phyloP scores from a whole-genome alignment of 176 grass and related monocot species.

The Pontederia paniculata region DNA sequence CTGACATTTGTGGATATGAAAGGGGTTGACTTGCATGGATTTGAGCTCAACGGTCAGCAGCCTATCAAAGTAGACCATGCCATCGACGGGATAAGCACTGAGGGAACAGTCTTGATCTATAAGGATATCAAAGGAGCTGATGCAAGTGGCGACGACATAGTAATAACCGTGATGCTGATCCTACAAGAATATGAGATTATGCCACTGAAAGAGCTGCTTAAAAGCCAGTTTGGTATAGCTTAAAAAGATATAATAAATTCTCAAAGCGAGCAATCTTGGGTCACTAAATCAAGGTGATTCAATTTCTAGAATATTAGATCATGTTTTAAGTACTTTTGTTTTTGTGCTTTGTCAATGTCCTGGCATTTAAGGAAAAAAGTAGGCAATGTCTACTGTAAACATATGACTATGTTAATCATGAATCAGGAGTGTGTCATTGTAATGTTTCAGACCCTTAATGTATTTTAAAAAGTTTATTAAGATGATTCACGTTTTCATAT shows the following conservation, averaged over 20 bases:
- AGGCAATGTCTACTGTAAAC: too few species aligned
- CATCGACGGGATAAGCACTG: constrained; percentile 59
- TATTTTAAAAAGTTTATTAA: too few species aligned
- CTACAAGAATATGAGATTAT: constrained; percentile 44
- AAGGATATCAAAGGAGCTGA: constrained; percentile 3
- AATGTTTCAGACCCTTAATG: too few species aligned
- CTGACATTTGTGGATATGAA: constrained; percentile 87
- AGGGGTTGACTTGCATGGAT: constrained; percentile 42
- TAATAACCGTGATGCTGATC: constrained; percentile 39
- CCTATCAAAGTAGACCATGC: constrained; percentile 58
- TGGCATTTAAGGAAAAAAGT: too few species aligned
- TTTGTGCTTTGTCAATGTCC: too few species aligned
- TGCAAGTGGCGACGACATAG: constrained; percentile 23
- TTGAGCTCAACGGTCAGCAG: constrained; percentile 52
- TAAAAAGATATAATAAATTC: neutral
- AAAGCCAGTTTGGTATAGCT: constrained; percentile 15
- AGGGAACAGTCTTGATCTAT: constrained; percentile 63
- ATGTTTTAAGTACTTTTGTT: too few species aligned
- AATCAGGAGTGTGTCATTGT: too few species aligned
- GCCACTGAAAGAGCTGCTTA: constrained; percentile 33
- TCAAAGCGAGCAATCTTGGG: too few species aligned
- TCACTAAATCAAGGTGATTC: too few species aligned
- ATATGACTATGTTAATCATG: too few species aligned
- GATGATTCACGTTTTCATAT: too few species aligned
- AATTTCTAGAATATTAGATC: too few species aligned